Conservation (phyloP, 2,329 filamentous ascomycete genomes). For the Cordyceps tenuipes region DNA sequence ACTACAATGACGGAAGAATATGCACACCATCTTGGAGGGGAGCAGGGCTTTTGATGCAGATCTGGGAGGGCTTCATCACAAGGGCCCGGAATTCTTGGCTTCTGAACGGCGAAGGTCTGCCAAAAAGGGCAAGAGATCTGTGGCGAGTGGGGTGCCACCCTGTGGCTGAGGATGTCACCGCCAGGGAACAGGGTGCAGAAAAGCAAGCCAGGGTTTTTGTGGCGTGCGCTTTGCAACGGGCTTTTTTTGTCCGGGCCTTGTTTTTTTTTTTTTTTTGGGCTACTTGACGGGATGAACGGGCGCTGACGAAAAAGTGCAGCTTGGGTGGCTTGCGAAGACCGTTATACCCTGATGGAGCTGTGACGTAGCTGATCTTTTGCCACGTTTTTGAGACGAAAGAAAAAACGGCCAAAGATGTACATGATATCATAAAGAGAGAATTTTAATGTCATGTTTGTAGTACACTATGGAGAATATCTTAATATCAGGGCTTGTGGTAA, state of each 20-base stretch:
- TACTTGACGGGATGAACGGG: background rate
- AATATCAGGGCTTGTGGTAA: too few relatives aligned
- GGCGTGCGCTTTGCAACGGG: background rate
- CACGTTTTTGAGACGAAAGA: background rate
- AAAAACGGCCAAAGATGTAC: background rate
- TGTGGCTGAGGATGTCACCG: conserved; percentile 12
- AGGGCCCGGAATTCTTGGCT: conserved; percentile 12
- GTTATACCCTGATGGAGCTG: conserved; percentile 3
- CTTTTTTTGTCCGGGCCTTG: background rate
- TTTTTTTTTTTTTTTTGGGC: background rate
- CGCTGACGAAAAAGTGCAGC: background rate
- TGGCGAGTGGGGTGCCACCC: background rate
- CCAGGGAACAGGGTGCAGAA: background rate
- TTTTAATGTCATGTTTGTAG: too few relatives aligned
- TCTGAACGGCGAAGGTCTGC: background rate
- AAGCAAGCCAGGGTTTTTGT: conserved; percentile 12
- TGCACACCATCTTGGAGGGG: background rate
- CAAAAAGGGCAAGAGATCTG: conserved; percentile 8
- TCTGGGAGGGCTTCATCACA: background rate
- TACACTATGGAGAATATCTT: background rate
- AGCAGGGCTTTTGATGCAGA: background rate
- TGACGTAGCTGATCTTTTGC: conserved; percentile 1
- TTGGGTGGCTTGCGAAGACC: background rate
- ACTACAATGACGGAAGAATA: background rate
- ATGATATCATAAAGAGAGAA: background rate